Conservation (phyloP, 73 alveolate species). For the Blepharisma japonicum region DNA sequence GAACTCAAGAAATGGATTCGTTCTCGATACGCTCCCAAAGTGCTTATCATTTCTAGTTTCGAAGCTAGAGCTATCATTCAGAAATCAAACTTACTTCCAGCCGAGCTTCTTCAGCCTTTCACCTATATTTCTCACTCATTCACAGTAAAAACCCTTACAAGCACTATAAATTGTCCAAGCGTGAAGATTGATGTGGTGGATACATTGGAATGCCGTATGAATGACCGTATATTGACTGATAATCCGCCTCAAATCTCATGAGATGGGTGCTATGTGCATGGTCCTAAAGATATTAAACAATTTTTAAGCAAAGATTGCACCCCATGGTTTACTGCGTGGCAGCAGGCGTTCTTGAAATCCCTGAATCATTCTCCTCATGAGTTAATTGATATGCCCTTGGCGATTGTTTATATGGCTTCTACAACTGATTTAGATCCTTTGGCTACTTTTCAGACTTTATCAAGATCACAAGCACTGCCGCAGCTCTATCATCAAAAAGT, state of each 20-base stretch:
- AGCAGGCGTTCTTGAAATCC: constrained; percentile 1
- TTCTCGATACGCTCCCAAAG: background rate
- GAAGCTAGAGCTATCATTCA: background rate
- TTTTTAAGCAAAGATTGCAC: background rate
- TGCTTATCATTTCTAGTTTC: background rate
- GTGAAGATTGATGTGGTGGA: background rate
- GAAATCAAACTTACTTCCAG: background rate
- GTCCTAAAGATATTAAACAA: background rate
- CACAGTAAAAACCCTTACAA: constrained; percentile 4
- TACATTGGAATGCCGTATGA: background rate
- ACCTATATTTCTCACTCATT: constrained; percentile 5
- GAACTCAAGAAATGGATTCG: constrained; percentile 9
- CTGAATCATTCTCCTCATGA: background rate
- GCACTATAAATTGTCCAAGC: background rate
- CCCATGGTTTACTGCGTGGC: constrained; percentile 16
- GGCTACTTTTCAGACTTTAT: constrained; percentile 15
- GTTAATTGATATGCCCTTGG: constrained; percentile 12
- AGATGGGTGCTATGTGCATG: background rate
- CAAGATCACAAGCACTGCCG: constrained; percentile 17
- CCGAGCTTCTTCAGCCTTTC: constrained; percentile 7
- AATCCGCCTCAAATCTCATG: background rate
- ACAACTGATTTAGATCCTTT: constrained; percentile 11
- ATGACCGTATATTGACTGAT: background rate
- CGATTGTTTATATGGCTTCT: constrained; percentile 13
- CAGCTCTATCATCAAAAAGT: background rate